A percentile compares a stretch with the other conserved stretches of the same genome.
Conservation (phyloP, 1,284 basidiomycete species). For the Pseudozyma sp. region DNA sequence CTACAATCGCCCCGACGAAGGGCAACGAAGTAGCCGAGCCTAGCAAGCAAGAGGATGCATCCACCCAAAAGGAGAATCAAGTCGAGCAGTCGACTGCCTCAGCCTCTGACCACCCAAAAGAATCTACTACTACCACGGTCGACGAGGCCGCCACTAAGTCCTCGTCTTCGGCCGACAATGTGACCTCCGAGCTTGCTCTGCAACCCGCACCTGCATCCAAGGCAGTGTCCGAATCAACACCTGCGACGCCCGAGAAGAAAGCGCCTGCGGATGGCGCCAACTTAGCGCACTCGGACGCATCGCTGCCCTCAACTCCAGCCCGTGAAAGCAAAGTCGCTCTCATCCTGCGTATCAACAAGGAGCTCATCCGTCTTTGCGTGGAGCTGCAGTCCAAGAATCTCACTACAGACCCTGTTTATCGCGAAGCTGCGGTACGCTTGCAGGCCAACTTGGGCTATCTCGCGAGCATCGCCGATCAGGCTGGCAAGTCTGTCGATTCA, state of each 20-base stretch:
- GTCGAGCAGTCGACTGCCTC: neutral
- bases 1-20: neutral
- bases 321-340: conserved; percentile 45
- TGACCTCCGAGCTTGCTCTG: neutral
- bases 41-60: neutral
- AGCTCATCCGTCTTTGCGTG: conserved; percentile 60
- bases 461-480: conserved; percentile 51
- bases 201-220: neutral
- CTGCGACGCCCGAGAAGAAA: conserved; percentile 28
- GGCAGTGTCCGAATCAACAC: conserved; percentile 4
- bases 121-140: neutral
- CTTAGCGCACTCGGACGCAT: conserved; percentile 1
- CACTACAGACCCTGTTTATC: conserved; percentile 35
- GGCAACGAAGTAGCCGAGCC: neutral
- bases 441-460: conserved; percentile 55
- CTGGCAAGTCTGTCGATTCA: conserved; percentile 19
- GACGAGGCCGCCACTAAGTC: neutral
- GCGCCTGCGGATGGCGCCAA: neutral
- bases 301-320: conserved; percentile 26
- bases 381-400: conserved; percentile 47
- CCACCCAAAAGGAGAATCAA: neutral
- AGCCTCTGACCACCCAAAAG: neutral
- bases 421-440: conserved; percentile 51
- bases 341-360: conserved; percentile 59
- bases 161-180: neutral